Percentiles rank a stretch among this genome's conserved stretches.
Conservation (phyloP, 352 stramenopile species). For the Pythium guiyangense region DNA sequence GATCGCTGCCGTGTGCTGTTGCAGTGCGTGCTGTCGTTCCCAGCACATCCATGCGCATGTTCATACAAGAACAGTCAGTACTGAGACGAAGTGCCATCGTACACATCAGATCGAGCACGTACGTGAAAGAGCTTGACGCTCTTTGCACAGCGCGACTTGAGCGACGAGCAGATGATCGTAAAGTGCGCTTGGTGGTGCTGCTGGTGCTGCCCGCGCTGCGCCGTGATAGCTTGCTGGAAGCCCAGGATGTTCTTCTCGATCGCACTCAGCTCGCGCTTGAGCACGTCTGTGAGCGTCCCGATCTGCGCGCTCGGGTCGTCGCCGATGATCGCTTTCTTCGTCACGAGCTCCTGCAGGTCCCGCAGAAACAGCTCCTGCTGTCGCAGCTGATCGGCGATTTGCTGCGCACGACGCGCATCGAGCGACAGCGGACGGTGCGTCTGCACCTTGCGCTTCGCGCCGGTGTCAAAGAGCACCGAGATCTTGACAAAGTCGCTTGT, state of each 20-base stretch:
- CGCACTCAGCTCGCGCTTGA: constrained; percentile 67
- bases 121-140: constrained; percentile 80
- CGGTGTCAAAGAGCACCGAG: constrained; percentile 77
- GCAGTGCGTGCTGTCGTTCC: constrained; percentile 56
- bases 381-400: constrained; percentile 75
- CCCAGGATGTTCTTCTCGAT: constrained; percentile 62
- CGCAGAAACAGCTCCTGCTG: constrained; percentile 79
- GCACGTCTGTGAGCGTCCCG: constrained; percentile 66
- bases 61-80: constrained; percentile 1
- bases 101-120: constrained; percentile 4
- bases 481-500: constrained; percentile 85
- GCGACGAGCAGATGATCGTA: constrained; percentile 66
- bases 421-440: constrained; percentile 64
- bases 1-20: constrained; percentile 62
- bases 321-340: constrained; percentile 72
- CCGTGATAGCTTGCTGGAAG: constrained; percentile 56
- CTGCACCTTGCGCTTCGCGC: constrained; percentile 28
- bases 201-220: constrained; percentile 44
- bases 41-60: neutral
- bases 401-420: constrained; percentile 65
- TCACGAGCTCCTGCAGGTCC: constrained; percentile 69
- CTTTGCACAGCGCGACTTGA: constrained; percentile 79
- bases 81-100: neutral
- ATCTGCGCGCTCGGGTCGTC: constrained; percentile 76
- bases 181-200: constrained; percentile 83